phyloP scores from a whole-genome alignment of 306 rosid genomes.

The Begonia peltatifolia region DNA sequence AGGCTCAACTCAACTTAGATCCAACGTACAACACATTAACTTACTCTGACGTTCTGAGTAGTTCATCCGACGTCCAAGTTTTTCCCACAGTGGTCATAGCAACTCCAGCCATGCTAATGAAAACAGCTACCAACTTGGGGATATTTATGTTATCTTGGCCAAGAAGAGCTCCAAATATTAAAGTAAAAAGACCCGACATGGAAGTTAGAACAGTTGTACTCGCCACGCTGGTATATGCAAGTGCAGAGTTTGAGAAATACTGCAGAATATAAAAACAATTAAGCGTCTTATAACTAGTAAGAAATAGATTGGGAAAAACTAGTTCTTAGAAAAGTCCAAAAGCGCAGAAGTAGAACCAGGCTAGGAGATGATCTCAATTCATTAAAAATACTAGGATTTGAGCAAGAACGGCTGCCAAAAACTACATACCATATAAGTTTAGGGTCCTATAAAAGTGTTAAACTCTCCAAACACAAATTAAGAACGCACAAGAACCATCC shows the following conservation, averaged over 20 bases:
- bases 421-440: too few species aligned
- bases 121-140: constrained; percentile 42
- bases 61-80: constrained; percentile 50
- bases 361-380: too few species aligned
- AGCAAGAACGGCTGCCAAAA: too few species aligned
- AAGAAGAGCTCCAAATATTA: constrained; percentile 51
- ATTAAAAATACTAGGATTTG: neutral
- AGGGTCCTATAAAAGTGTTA: too few species aligned
- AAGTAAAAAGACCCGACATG: constrained; percentile 55
- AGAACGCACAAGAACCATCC: neutral
- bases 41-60: constrained; percentile 32
- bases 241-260: constrained; percentile 60
- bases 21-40: constrained; percentile 7
- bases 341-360: too few species aligned
- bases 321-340: too few species aligned
- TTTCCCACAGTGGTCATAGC: constrained; percentile 52
- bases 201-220: constrained; percentile 60
- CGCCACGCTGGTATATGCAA: constrained; percentile 60
- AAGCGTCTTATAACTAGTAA: neutral
- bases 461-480: neutral
- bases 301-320: too few species aligned
- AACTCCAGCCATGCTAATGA: constrained; percentile 56
- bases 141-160: constrained; percentile 43
- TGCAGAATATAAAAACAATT: constrained; percentile 15
- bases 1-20: too few species aligned